Evolutionary conservation across 768 basidiomycete species (phyloP), one percentile per base, ranked within the genome.

Genomic region (Auricularia cornea): DNA sequence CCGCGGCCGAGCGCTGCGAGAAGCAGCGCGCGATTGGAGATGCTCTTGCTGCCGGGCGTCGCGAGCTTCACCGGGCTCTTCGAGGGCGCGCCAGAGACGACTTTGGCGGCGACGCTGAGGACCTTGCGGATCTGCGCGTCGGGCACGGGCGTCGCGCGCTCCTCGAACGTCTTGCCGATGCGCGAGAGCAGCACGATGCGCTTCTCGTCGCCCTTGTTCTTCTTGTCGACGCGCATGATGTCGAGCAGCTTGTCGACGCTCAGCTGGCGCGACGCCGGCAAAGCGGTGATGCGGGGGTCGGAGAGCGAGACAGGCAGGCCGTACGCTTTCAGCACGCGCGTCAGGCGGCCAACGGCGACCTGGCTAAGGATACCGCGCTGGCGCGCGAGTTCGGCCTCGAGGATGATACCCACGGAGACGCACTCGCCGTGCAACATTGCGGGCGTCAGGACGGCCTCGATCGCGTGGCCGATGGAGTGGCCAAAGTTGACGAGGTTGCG

Each of bases 401-500:
- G 84, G 62, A 98, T 89, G 89, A 98, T 98, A 3, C 97, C 97
- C 29, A 98, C 83, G 63, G 89, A 86, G 70, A 99, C 87, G 69
- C 96, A 98, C 75, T 99, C 97, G 51, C 97, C 97, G 68, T 99
- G 97, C 12, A 99, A 84, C 66, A 98, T 89, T 18, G 87, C 83
- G 23, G 96, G 96, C 0, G 96, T 96, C 62, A 98, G 78, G 41
- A 98, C 85, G 8, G 94, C 97, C 76, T 99, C 97, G 70, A 98
- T 95, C 18, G 96, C 97, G 77, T 99, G 97, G 0, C 97, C 97
- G 70, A 99, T 95, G 51, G 90, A 94, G 75, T 99, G 97, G 1
- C 97, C 97, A 71, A 98, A 98, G 76, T 99, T 99, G 79, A 99
- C 96, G 62, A 99, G 87, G 78, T 98, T 98, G 66, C 97, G 91